These are phyloP conservation scores for Metschnikowia corniflorae DNA, from an alignment of 805 yeast genomes.

Conservation along the genomic window DNA sequence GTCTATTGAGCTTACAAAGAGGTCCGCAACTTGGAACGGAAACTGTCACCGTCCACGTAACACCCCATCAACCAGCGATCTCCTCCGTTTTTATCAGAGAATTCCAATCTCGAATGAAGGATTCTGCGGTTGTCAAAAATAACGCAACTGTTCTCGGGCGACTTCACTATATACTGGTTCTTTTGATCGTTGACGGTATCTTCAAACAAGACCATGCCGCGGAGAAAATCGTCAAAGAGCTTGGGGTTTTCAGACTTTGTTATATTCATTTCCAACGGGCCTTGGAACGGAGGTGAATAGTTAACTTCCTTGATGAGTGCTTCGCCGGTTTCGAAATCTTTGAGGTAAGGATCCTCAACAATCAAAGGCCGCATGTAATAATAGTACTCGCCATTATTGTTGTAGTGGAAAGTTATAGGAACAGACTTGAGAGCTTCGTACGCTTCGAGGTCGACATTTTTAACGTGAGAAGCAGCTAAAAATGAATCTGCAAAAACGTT, in stretches of 20 bases:
- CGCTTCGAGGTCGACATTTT: constrained; percentile 55
- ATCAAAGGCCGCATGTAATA: constrained; percentile 60
- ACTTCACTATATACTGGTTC: constrained; percentile 53
- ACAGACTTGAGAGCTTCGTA: constrained; percentile 57
- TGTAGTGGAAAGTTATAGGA: constrained; percentile 69
- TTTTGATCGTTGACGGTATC: constrained; percentile 46
- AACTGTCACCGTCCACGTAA: constrained; percentile 69
- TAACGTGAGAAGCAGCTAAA: constrained; percentile 56
- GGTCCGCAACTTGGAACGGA: constrained; percentile 48
- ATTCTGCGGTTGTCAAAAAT: constrained; percentile 69
- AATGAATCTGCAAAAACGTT: constrained; percentile 68
- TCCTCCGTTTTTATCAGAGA: constrained; percentile 42
- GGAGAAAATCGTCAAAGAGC: constrained; percentile 49
- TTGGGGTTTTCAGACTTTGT: constrained; percentile 29
- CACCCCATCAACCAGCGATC: constrained; percentile 75
- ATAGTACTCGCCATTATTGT: constrained; percentile 58
- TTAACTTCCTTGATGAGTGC: constrained; percentile 52
- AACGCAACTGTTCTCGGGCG: constrained; percentile 59
- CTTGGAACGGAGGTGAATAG: constrained; percentile 83
- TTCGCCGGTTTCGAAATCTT: constrained; percentile 31
- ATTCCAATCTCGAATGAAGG: constrained; percentile 56
- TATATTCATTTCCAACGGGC: constrained; percentile 64
- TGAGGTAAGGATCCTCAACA: constrained; percentile 38
- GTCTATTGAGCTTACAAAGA: neutral
- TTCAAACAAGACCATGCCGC: constrained; percentile 64